phyloP scores from a whole-genome alignment of 1,139 yeast species.

The Debaryomyces sp. region DNA sequence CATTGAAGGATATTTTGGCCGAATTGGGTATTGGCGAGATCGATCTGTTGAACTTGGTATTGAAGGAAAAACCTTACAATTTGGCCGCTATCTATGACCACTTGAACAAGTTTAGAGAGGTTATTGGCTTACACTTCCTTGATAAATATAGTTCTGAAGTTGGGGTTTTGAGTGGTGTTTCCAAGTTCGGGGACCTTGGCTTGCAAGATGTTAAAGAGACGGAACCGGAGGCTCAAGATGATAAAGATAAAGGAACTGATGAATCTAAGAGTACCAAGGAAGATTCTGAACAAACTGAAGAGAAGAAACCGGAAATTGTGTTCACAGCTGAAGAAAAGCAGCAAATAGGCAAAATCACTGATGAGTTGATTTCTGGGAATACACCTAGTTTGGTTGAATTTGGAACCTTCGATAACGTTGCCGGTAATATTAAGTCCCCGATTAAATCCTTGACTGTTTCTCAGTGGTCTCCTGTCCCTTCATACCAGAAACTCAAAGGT shows the following conservation, averaged over 20 bases:
- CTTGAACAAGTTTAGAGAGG: conserved; percentile 45
- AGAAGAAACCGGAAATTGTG: conserved; percentile 15
- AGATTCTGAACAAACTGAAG: conserved; percentile 9
- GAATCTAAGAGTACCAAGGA: conserved; percentile 8
- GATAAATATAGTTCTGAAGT: conserved; percentile 31
- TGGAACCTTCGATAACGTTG: conserved; percentile 24
- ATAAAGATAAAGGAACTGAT: conserved; percentile 7
- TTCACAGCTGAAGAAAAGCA: conserved; percentile 24
- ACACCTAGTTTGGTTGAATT: conserved; percentile 8
- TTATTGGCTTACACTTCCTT: conserved; percentile 45
- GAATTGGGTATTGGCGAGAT: conserved; percentile 24
- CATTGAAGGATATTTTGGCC: conserved; percentile 33
- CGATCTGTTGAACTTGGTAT: conserved; percentile 21
- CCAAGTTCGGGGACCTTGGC: conserved; percentile 33
- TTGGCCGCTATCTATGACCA: conserved; percentile 44
- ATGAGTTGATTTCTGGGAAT: conserved; percentile 14
- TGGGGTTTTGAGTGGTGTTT: conserved; percentile 30
- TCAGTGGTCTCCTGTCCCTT: conserved; percentile 90
- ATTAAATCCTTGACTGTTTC: conserved; percentile 65
- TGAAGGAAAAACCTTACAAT: conserved; percentile 41
- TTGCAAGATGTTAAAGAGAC: conserved; percentile 26
- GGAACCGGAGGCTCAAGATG: conserved; percentile 12
- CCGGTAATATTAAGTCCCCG: conserved; percentile 33
- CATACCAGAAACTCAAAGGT: conserved; percentile 63
- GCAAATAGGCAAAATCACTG: conserved; percentile 19